A percentile compares a stretch with the other conserved stretches of the same genome.
phyloP scores from a whole-genome alignment of 768 basidiomycete species.

The Sistotremastrum suecicum region DNA sequence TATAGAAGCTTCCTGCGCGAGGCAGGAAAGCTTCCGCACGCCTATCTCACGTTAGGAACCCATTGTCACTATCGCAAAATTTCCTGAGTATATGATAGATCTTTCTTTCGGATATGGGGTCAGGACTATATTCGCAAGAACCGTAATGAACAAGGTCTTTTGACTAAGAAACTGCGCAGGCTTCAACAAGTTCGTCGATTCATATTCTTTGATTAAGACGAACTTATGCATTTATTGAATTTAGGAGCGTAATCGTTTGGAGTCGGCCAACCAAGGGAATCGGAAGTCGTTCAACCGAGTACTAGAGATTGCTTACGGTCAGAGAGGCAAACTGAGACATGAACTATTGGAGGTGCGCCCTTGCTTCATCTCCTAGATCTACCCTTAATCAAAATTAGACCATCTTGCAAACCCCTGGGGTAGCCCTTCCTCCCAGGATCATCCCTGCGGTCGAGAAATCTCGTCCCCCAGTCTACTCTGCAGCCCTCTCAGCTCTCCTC shows the following conservation, averaged over 20 bases:
- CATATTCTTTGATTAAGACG: not conserved
- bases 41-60: conserved; percentile 28
- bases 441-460: conserved; percentile 38
- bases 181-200: conserved; percentile 31
- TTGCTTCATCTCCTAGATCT: not conserved
- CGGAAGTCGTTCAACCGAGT: conserved; percentile 38
- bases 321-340: conserved; percentile 54
- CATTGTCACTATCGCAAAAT: not conserved
- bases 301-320: conserved; percentile 60
- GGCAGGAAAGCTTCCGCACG: conserved; percentile 27
- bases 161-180: conserved; percentile 29
- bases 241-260: conserved; percentile 41
- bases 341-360: conserved; percentile 50
- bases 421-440: conserved; percentile 29
- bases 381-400: conserved; percentile 4
- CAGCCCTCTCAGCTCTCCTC: conserved; percentile 49
- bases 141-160: conserved; percentile 15
- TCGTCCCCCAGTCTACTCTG: conserved; percentile 51
- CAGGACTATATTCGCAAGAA: conserved; percentile 25
- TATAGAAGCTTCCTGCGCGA: conserved; percentile 29
- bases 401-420: conserved; percentile 32
- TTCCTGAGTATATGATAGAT: not conserved
- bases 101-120: conserved; percentile 31
- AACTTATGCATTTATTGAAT: not conserved
- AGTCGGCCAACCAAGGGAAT: conserved; percentile 38